These are phyloP conservation scores for Zopfia rhizophila DNA, from an alignment of 2,329 filamentous ascomycete species.

Conservation along the genomic window DNA sequence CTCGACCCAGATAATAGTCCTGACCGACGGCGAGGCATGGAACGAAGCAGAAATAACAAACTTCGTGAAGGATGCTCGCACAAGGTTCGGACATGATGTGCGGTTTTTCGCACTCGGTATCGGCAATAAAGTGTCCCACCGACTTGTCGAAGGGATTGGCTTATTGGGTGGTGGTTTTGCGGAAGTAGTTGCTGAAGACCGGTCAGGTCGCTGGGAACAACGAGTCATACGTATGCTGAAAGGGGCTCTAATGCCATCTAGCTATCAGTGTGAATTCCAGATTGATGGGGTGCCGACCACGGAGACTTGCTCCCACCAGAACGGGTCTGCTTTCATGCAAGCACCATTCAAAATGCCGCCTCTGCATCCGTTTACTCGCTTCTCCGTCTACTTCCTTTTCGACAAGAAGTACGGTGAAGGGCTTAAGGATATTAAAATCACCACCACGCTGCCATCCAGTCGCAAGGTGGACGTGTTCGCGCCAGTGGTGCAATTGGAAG, in stretches of 20 bases:
- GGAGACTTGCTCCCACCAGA: not conserved
- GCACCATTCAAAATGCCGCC: conserved; percentile 11
- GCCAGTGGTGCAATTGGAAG: not conserved
- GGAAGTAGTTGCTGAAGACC: conserved; percentile 11
- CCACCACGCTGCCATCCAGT: conserved; percentile 2
- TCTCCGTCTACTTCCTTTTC: conserved; percentile 9
- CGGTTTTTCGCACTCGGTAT: conserved; percentile 68
- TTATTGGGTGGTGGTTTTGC: conserved; percentile 67
- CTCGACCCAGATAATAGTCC: conserved; percentile 64
- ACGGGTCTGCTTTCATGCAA: conserved; percentile 7
- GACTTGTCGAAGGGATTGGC: conserved; percentile 66
- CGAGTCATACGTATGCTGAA: conserved; percentile 18
- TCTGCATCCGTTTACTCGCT: conserved; percentile 7
- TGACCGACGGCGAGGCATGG: conserved; percentile 69
- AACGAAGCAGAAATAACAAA: conserved; percentile 51
- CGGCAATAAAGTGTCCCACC: conserved; percentile 61
- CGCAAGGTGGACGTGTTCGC: not conserved
- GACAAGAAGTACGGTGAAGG: not conserved
- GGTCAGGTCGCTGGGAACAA: conserved; percentile 6
- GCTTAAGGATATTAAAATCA: not conserved
- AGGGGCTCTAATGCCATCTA: conserved; percentile 11
- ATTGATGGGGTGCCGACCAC: conserved; percentile 3
- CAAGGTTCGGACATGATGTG: conserved; percentile 53
- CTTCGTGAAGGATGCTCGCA: conserved; percentile 57
- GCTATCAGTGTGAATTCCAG: conserved; percentile 1